Conservation (phyloP, 2,329 filamentous ascomycete species). For the Paracorniculantispora psalliotae region DNA sequence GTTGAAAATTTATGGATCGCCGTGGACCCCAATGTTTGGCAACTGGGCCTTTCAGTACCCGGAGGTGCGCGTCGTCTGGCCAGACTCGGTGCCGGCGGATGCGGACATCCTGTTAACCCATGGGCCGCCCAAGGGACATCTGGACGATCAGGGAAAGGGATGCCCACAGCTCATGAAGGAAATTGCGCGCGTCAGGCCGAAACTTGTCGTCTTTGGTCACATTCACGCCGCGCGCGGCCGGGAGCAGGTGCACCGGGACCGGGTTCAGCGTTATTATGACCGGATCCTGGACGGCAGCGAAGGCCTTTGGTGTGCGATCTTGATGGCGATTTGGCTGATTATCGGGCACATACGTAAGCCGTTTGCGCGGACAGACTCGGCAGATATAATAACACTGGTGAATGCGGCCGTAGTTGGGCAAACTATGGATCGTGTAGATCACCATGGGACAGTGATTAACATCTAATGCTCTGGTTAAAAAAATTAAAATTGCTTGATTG, state of each 20-base stretch:
- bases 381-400: neutral
- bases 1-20: conserved; percentile 31
- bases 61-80: conserved; percentile 21
- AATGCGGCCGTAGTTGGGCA: conserved; percentile 6
- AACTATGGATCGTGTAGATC: neutral
- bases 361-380: neutral
- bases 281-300: conserved; percentile 1
- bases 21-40: conserved; percentile 27
- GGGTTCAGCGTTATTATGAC: conserved; percentile 23
- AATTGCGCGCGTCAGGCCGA: conserved; percentile 27
- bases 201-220: conserved; percentile 35
- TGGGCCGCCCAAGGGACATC: conserved; percentile 29
- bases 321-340: conserved; percentile 3
- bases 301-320: neutral
- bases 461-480: neutral
- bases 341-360: neutral
- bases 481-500: neutral
- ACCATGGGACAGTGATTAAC: neutral
- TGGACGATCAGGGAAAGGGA: conserved; percentile 30
- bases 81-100: conserved; percentile 19
- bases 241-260: conserved; percentile 24
- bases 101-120: conserved; percentile 35
- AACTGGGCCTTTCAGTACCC: conserved; percentile 39
- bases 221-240: conserved; percentile 30
- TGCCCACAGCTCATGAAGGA: conserved; percentile 27